These are phyloP conservation scores for Pseudogymnoascus pannorum DNA, from an alignment of 2,329 filamentous ascomycete genomes.

Conservation along the genomic window DNA sequence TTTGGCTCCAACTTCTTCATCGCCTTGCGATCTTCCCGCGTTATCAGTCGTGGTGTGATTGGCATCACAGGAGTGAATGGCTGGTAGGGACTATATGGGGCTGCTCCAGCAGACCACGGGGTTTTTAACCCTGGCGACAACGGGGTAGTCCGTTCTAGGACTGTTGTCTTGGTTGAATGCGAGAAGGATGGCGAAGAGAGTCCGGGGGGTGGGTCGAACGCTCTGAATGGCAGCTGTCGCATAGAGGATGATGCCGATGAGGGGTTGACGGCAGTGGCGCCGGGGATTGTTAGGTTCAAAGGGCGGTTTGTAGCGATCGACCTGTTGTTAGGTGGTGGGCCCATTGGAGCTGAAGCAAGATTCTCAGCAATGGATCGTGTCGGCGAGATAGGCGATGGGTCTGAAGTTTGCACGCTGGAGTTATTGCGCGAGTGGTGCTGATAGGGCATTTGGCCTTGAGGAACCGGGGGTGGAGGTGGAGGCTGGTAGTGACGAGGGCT, in stretches of 20 bases:
- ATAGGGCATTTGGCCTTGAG: neutral
- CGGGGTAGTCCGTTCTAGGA: conserved; percentile 49
- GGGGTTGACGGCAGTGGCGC: neutral
- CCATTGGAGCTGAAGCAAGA: neutral
- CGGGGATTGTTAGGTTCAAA: neutral
- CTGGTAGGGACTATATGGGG: conserved; percentile 73
- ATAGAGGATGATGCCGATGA: conserved; percentile 37
- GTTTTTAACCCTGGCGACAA: conserved; percentile 52
- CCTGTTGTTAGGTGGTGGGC: conserved; percentile 5
- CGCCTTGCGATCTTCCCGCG: conserved; percentile 61
- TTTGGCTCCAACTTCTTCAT: conserved; percentile 58
- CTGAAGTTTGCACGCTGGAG: conserved; percentile 13
- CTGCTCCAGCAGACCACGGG: conserved; percentile 53
- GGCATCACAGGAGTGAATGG: conserved; percentile 69
- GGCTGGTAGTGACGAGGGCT: conserved; percentile 52
- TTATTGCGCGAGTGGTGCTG: conserved; percentile 12
- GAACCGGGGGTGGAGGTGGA: conserved; percentile 47
- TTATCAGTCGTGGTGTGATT: conserved; percentile 68
- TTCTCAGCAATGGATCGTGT: conserved; percentile 21
- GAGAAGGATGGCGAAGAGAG: conserved; percentile 41
- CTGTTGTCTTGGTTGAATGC: conserved; percentile 54
- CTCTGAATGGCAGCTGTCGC: conserved; percentile 50
- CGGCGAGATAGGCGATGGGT: conserved; percentile 17
- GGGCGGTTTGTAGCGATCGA: conserved; percentile 3
- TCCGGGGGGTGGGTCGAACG: conserved; percentile 49